A percentile compares a stretch with the other conserved stretches of the same genome.
phyloP scores from a whole-genome alignment of 2,329 filamentous ascomycete genomes.

The Cucurbitaria berberidis region DNA sequence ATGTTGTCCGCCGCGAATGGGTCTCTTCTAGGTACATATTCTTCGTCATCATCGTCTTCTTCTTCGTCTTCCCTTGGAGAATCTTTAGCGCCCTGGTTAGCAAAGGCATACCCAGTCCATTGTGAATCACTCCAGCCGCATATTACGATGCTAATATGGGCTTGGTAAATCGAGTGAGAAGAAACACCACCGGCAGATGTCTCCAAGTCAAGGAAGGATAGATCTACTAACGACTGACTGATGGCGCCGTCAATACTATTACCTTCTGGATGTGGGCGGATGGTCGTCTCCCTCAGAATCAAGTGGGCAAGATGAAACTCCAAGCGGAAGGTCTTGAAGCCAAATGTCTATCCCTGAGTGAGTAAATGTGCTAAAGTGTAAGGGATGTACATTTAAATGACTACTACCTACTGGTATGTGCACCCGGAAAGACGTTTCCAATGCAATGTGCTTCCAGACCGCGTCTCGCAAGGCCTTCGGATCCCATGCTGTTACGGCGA shows the following conservation, averaged over 20 bases:
- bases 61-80: neutral
- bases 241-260: neutral
- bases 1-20: constrained; percentile 1
- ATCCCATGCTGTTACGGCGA: constrained; percentile 1
- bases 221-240: neutral
- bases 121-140: neutral
- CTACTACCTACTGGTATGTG: constrained; percentile 3
- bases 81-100: neutral
- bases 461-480: constrained; percentile 3
- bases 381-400: neutral
- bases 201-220: neutral
- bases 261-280: neutral
- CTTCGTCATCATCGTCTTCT: neutral
- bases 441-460: constrained; percentile 6
- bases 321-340: neutral
- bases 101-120: constrained; percentile 10
- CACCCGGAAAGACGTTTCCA: constrained; percentile 3
- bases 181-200: too few relatives aligned
- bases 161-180: too few relatives aligned
- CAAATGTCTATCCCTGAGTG: too few relatives aligned
- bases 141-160: neutral
- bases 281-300: neutral
- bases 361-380: too few relatives aligned
- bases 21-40: neutral
- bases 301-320: constrained; percentile 8